These are phyloP conservation scores for Hypoxylon sp. DNA, from an alignment of 2,329 filamentous ascomycete genomes.

Conservation along the genomic window DNA sequence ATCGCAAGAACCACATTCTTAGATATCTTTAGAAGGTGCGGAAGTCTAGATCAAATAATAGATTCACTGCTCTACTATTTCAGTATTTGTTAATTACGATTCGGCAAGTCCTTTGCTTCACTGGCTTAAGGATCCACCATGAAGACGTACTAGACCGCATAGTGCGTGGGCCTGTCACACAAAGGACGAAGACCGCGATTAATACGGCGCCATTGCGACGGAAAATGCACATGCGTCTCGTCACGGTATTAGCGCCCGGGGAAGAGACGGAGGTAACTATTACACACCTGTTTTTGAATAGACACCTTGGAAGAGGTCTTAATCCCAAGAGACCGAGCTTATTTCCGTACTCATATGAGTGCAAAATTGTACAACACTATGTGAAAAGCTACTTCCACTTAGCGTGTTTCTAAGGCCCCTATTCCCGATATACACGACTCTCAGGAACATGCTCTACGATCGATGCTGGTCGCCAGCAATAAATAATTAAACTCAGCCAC, in stretches of 20 bases:
- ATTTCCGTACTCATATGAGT: background rate
- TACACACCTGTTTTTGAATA: background rate
- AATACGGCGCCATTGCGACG: background rate
- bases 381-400: background rate
- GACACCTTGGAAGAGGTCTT: background rate
- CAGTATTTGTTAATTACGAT: background rate
- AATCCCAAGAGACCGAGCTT: background rate
- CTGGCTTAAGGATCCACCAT: background rate
- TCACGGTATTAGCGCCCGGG: background rate
- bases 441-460: background rate
- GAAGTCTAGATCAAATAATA: background rate
- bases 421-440: background rate
- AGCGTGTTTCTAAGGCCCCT: background rate
- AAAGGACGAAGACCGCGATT: background rate
- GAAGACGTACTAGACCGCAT: background rate
- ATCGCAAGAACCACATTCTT: background rate
- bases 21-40: background rate
- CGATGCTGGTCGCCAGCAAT: background rate
- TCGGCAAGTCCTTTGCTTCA: background rate
- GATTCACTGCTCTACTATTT: background rate
- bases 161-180: background rate
- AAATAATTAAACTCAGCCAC: background rate
- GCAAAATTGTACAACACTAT: background rate
- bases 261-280: background rate
- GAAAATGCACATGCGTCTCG: background rate